A percentile compares a stretch with the other conserved stretches of the same genome.
Conservation (phyloP, 495 filamentous ascomycete genomes). For the Penicillium desertorum region DNA sequence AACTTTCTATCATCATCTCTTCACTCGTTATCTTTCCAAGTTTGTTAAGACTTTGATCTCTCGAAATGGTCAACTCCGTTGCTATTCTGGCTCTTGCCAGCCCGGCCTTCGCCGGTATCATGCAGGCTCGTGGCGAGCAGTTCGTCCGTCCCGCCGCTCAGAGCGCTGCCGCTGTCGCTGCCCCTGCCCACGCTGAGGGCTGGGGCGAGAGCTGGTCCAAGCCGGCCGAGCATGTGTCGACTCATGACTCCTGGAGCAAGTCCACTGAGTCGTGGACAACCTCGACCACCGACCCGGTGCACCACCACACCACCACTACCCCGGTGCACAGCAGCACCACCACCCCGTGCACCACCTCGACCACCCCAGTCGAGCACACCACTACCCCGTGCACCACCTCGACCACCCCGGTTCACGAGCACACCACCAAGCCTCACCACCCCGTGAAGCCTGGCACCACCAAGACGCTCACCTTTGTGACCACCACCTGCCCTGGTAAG, state of each 20-base stretch:
- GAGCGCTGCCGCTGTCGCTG: conserved; percentile 7
- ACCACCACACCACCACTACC: conserved; percentile 10
- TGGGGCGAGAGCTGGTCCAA: conserved; percentile 18
- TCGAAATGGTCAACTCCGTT: conserved; percentile 45
- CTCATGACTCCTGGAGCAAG: conserved; percentile 1
- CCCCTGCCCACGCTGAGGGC: conserved; percentile 4
- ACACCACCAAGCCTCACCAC: conserved; percentile 13
- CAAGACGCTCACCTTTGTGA: conserved; percentile 38
- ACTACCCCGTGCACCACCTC: conserved; percentile 1
- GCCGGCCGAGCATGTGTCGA: conserved; percentile 7
- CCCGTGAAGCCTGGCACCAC: conserved; percentile 27
- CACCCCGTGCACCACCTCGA: background rate
- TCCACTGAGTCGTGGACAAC: conserved; percentile 5
- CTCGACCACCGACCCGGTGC: conserved; percentile 8
- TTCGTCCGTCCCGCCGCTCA: conserved; percentile 13
- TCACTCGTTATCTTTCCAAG: conserved; percentile 41
- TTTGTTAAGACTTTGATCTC: conserved; percentile 24
- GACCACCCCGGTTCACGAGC: background rate
- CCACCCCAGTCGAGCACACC: background rate
- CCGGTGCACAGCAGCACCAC: background rate
- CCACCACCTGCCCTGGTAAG: conserved; percentile 43
- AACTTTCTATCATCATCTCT: conserved; percentile 23
- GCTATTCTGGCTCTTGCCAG: conserved; percentile 43
- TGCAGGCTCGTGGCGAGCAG: conserved; percentile 32
- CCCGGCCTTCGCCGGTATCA: conserved; percentile 45